Percentiles rank a stretch among this genome's conserved stretches.
These are phyloP conservation scores for Neopestalotiopsis rosae DNA, from an alignment of 2,329 filamentous ascomycete genomes.

Conservation along the genomic window DNA sequence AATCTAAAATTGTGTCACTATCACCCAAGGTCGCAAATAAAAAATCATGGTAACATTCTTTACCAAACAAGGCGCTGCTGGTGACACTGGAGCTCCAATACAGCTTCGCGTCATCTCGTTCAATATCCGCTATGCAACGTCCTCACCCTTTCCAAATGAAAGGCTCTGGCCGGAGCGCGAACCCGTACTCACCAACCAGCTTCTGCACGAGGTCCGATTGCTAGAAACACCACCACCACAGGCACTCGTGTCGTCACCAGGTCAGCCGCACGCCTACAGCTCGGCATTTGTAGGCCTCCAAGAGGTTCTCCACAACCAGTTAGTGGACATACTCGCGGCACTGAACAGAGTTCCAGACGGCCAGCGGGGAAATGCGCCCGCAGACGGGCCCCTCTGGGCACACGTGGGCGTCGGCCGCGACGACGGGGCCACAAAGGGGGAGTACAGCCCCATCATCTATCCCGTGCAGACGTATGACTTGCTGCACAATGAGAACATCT, in stretches of 20 bases:
- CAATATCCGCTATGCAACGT: conserved; percentile 71
- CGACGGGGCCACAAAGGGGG: conserved; percentile 68
- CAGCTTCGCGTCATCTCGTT: conserved; percentile 65
- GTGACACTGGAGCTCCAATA: neutral
- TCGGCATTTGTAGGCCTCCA: conserved; percentile 68
- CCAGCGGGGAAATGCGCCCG: conserved; percentile 35
- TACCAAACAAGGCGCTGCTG: neutral
- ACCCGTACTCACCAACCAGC: conserved; percentile 59
- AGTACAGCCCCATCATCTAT: conserved; percentile 86
- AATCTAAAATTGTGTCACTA: too few species aligned
- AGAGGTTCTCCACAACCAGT: conserved; percentile 68
- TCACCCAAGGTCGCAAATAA: neutral
- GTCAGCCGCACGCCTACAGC: conserved; percentile 45
- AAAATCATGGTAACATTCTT: neutral
- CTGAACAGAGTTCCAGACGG: neutral
- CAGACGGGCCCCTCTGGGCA: conserved; percentile 61
- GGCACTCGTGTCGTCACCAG: conserved; percentile 56
- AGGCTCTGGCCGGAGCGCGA: conserved; percentile 63
- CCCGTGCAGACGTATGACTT: conserved; percentile 64
- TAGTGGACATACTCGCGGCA: conserved; percentile 55
- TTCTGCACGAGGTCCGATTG: conserved; percentile 39
- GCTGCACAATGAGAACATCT: conserved; percentile 66
- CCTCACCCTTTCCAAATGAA: conserved; percentile 57
- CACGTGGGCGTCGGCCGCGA: conserved; percentile 71
- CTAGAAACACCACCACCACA: conserved; percentile 14